phyloP scores from a whole-genome alignment of 371 early-diverging fungal species.

The Mucor circinelloides region DNA sequence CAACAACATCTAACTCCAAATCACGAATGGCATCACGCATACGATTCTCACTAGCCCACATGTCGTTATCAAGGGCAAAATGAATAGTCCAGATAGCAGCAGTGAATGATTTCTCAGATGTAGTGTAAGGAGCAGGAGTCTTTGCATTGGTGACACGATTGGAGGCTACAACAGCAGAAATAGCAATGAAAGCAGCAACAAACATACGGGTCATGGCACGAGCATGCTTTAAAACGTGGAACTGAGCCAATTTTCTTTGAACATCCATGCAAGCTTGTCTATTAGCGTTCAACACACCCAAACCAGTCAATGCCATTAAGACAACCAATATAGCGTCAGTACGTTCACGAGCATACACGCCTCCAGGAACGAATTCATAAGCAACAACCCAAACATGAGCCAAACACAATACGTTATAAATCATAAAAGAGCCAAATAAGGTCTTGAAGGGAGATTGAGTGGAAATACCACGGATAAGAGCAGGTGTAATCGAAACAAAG shows the following conservation, averaged over 20 bases:
- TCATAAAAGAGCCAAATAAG: constrained; percentile 59
- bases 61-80: constrained; percentile 83
- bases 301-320: constrained; percentile 53
- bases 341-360: constrained; percentile 73
- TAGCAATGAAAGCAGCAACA: constrained; percentile 27
- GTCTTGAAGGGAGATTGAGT: constrained; percentile 72
- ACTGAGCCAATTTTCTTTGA: constrained; percentile 32
- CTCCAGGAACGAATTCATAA: constrained; percentile 84
- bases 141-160: constrained; percentile 34
- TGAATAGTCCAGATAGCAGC: constrained; percentile 89
- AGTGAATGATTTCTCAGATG: constrained; percentile 72
- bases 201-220: constrained; percentile 39
- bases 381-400: constrained; percentile 84
- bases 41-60: constrained; percentile 78
- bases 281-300: constrained; percentile 53
- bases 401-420: constrained; percentile 70
- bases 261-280: constrained; percentile 26
- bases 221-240: constrained; percentile 41
- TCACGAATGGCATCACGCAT: constrained; percentile 80
- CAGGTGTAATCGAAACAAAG: constrained; percentile 62
- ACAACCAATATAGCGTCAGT: constrained; percentile 68
- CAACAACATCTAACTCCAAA: constrained; percentile 80
- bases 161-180: constrained; percentile 41
- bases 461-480: constrained; percentile 58
- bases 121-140: constrained; percentile 62